These are phyloP conservation scores for Crassisporium funariophilum DNA, from an alignment of 768 basidiomycete genomes.

Conservation along the genomic window DNA sequence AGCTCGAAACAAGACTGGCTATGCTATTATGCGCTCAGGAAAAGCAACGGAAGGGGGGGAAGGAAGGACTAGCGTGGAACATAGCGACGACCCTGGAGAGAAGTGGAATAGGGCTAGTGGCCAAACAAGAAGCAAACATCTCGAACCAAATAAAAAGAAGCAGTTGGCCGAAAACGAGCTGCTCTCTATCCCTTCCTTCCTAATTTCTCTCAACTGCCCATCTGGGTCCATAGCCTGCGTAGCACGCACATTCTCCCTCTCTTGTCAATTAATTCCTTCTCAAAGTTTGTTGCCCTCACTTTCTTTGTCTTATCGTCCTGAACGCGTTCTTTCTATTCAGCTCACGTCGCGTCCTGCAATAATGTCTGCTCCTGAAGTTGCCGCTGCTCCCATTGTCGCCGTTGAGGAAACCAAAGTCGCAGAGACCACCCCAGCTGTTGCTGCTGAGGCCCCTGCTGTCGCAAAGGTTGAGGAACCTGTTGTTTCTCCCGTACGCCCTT, in stretches of 20 bases:
- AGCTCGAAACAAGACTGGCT: too few relatives aligned
- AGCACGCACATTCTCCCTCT: constrained; percentile 47
- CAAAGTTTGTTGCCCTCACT: constrained; percentile 34
- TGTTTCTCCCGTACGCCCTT: constrained; percentile 32
- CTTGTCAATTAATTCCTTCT: constrained; percentile 55
- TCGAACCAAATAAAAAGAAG: constrained; percentile 48
- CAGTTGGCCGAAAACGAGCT: constrained; percentile 36
- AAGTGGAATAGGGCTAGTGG: constrained; percentile 34
- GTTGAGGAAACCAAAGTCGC: constrained; percentile 56
- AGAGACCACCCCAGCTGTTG: constrained; percentile 41
- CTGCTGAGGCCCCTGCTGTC: constrained; percentile 31
- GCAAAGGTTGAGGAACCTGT: constrained; percentile 46
- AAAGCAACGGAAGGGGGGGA: constrained; percentile 2
- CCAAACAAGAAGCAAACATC: constrained; percentile 48
- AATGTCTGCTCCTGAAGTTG: constrained; percentile 81
- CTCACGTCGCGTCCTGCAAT: constrained; percentile 63
- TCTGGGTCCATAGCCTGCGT: constrained; percentile 54
- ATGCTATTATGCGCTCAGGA: background rate
- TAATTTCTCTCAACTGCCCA: constrained; percentile 52
- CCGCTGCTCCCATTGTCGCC: constrained; percentile 46
- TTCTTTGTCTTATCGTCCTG: constrained; percentile 15
- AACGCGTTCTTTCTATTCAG: constrained; percentile 30
- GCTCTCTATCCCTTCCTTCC: constrained; percentile 57
- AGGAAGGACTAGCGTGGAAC: constrained; percentile 18
- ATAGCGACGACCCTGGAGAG: constrained; percentile 34